These are phyloP conservation scores for Benincasa hispida DNA, from an alignment of 306 rosid genomes.

Conservation along the genomic window DNA sequence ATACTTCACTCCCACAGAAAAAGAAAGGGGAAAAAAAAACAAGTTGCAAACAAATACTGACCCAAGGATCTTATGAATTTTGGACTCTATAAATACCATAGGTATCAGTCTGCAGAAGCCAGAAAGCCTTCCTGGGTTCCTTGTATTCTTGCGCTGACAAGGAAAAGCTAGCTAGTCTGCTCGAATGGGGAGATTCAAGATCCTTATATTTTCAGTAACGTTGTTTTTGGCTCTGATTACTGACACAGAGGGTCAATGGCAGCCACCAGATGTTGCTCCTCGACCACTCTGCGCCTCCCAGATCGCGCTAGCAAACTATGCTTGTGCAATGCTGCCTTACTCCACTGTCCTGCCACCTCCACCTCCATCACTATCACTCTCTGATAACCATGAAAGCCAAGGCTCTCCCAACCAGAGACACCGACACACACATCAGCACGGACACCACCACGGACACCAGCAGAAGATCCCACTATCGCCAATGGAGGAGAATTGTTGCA, in stretches of 20 bases:
- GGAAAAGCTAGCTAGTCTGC: neutral
- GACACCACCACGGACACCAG: neutral
- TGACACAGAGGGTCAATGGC: neutral
- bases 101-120: slow-evolving; percentile 6
- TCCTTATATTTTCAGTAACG: neutral
- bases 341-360: neutral
- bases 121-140: slow-evolving; percentile 10
- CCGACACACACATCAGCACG: neutral
- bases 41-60: slow-evolving; percentile 1
- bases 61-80: slow-evolving; percentile 12
- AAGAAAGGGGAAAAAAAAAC: neutral
- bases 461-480: neutral
- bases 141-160: neutral
- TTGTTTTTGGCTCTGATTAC: neutral
- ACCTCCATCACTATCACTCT: neutral
- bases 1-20: neutral
- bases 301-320: slow-evolving; percentile 4
- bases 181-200: slow-evolving; percentile 2
- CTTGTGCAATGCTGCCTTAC: slow-evolving; percentile 6
- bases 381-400: neutral
- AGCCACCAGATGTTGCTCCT: neutral
- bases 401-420: neutral
- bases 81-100: slow-evolving; percentile 26
- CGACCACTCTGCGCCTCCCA: slow-evolving; percentile 14
- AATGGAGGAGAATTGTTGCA: slow-evolving; percentile 8